Conservation (phyloP, 352 stramenopile genomes). For the Globisporangium acanthophoron region DNA sequence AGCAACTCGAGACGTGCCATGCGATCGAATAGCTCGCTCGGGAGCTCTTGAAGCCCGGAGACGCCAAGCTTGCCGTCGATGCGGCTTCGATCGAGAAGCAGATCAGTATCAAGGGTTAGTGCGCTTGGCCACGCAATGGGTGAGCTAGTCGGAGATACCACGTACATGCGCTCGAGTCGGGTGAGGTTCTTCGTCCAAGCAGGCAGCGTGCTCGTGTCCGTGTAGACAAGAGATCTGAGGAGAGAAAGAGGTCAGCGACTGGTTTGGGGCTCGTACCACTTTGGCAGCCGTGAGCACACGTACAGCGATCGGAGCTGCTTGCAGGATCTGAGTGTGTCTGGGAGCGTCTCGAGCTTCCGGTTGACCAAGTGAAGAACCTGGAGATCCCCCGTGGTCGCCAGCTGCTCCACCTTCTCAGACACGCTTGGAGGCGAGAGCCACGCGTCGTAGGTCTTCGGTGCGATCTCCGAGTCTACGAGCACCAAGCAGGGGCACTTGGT, state of each 20-base stretch:
- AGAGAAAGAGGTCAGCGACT: not conserved
- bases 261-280: no score
- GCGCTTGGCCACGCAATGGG: no score
- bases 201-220: conserved; percentile 26
- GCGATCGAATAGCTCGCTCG: conserved; percentile 17
- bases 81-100: not conserved
- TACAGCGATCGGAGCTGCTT: conserved; percentile 27
- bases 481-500: conserved; percentile 12
- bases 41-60: conserved; percentile 10
- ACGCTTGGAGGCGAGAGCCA: conserved; percentile 26
- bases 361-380: conserved; percentile 30
- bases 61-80: conserved; percentile 11
- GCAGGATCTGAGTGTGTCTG: conserved; percentile 22
- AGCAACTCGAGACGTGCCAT: conserved; percentile 18
- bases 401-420: conserved; percentile 21
- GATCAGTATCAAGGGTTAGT: not conserved
- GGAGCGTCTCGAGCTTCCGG: conserved; percentile 20
- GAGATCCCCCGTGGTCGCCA: conserved; percentile 21
- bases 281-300: not conserved
- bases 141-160: not conserved
- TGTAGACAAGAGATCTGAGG: conserved; percentile 34
- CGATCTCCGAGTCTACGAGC: conserved; percentile 7
- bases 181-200: conserved; percentile 26
- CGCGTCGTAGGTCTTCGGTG: conserved; percentile 13
- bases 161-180: conserved; percentile 29